Percentiles rank a stretch among this genome's conserved stretches.
These are phyloP conservation scores for Saccharomyces hybrid DNA, from an alignment of 1,139 yeast genomes.

Conservation along the genomic window DNA sequence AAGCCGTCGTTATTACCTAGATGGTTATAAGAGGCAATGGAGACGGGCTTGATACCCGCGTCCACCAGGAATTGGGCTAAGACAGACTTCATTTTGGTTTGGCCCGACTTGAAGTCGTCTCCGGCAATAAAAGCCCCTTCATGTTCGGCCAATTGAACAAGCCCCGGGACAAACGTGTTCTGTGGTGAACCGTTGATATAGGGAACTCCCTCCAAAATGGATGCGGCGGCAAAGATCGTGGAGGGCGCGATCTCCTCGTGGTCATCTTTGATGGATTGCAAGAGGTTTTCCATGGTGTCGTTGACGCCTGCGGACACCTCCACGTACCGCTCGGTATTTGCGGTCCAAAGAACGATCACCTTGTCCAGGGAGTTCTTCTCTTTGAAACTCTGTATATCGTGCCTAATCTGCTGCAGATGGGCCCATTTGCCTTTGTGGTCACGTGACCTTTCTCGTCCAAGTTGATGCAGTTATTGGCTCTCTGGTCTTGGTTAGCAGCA, in stretches of 20 bases:
- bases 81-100: slow-evolving; percentile 90
- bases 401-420: slow-evolving; percentile 80
- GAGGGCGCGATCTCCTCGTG: slow-evolving; percentile 87
- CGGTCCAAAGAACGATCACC: slow-evolving; percentile 91
- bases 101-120: slow-evolving; percentile 96
- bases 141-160: slow-evolving; percentile 78
- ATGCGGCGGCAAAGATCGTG: slow-evolving; percentile 86
- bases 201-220: slow-evolving; percentile 78
- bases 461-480: slow-evolving; percentile 83
- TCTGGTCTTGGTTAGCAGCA: slow-evolving; percentile 86
- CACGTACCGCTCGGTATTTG: slow-evolving; percentile 91
- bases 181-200: slow-evolving; percentile 96
- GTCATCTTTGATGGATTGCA: slow-evolving; percentile 65
- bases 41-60: slow-evolving; percentile 92
- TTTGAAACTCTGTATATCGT: slow-evolving; percentile 78
- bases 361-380: slow-evolving; percentile 65
- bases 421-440: slow-evolving; percentile 67
- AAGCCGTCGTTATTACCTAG: slow-evolving; percentile 94
- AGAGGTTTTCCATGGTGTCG: slow-evolving; percentile 76
- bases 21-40: slow-evolving; percentile 93
- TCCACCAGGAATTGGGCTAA: slow-evolving; percentile 92
- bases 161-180: slow-evolving; percentile 94
- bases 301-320: slow-evolving; percentile 72
- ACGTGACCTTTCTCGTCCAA: slow-evolving; percentile 44
- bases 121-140: slow-evolving; percentile 81